phyloP scores from a whole-genome alignment of 108 stramenopile species.

The Cyclotella baltica region DNA sequence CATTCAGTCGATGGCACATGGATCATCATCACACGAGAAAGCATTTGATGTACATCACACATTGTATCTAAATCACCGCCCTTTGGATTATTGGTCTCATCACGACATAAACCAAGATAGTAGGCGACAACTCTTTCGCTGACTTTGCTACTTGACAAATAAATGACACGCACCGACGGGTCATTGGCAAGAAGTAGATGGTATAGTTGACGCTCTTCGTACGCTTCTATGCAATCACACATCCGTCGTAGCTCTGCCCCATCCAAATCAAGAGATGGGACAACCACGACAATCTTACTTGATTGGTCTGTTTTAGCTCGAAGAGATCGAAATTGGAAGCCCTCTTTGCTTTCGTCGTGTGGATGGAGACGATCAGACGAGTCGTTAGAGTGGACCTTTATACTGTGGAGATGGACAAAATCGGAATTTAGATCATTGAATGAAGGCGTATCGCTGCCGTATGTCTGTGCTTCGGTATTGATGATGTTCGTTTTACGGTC shows the following conservation, averaged over 20 bases:
- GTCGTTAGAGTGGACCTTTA: conserved; percentile 9
- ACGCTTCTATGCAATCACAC: conserved; percentile 34
- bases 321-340: conserved; percentile 16
- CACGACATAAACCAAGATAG: conserved; percentile 32
- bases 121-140: conserved; percentile 30
- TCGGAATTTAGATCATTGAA: conserved; percentile 18
- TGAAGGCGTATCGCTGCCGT: too few species aligned
- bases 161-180: conserved; percentile 36
- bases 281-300: conserved; percentile 34
- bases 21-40: conserved; percentile 44
- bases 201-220: conserved; percentile 50
- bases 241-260: conserved; percentile 28
- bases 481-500: not conserved
- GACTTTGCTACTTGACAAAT: conserved; percentile 35
- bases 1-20: conserved; percentile 26
- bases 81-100: not conserved
- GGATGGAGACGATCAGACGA: not conserved
- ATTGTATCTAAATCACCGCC: conserved; percentile 1
- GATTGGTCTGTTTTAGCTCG: not conserved
- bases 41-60: conserved; percentile 28
- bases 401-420: conserved; percentile 29
- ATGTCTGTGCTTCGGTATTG: too few species aligned
- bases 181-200: conserved; percentile 38
- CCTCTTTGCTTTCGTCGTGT: conserved; percentile 22
- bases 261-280: conserved; percentile 53